Evolutionary conservation across 129 eudicot species (phyloP), one percentile per base, ranked within the genome.

Genomic region (Mikania micrantha): DNA sequence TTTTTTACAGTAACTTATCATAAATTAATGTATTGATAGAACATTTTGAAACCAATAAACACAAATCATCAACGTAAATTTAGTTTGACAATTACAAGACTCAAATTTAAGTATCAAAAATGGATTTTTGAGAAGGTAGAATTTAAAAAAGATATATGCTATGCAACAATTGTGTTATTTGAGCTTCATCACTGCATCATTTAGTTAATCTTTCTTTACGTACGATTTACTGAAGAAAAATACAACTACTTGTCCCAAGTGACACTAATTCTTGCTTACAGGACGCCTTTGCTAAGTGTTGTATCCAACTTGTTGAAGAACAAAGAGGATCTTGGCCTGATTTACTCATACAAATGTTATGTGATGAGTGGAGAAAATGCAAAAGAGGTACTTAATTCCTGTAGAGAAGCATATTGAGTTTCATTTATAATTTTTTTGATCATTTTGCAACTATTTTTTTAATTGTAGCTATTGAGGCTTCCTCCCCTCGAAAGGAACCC

Each of bases 341-440:
- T 81, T 45, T 84, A 64, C 88, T 92, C 63, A 68, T 82, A 38
- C 80, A 80, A 31, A 87, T 88, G 45, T 65, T 92, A 42, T 78
- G 86, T 86, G 91, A 88, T 82, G 96, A 92, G 80, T 92, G 96
- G 98, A 77, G 87, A 75, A 92, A 84, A 71, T 92, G 96, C 85
- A 92, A 92, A 86, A 82, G 96, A 88, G 96, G 96, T 92, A 78
- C 50, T 32, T 27, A 61, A 24, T 68, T 53, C 54, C 39, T 4
- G 42, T 57, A 67, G 42, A 60, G 50, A 62, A 34, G n/a, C 61
- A 22, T 50, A 4, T 58, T 11, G 28, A 63, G 12, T 65, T 41
- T 19, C 47, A 2, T 72, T 75, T 20, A 22, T 31, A 20, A 11
- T 12, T 49, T 16, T 34, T 35, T 38, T 40, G 39, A n/a, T 22